Evolutionary conservation across 768 basidiomycete species (phyloP).

Genomic region (Mycena rosella): DNA sequence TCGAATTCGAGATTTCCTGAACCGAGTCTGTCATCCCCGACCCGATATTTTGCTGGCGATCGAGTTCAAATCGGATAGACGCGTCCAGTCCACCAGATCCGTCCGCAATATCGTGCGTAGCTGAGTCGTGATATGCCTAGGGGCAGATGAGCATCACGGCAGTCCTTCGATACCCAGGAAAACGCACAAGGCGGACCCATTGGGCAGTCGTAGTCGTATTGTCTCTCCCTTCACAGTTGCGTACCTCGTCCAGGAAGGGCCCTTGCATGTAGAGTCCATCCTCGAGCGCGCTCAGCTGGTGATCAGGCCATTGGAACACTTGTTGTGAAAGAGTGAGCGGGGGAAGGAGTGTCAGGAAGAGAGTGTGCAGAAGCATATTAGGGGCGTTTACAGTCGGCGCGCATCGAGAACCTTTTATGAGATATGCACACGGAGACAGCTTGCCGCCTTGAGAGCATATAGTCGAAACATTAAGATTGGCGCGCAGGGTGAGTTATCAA

Average conservation of each 20-base stretch:
- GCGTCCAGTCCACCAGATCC: conserved; percentile 43
- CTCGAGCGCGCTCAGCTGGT: conserved; percentile 17
- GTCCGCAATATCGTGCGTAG: conserved; percentile 32
- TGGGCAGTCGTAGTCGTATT: conserved; percentile 31
- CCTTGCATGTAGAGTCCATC: conserved; percentile 13
- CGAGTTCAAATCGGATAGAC: conserved; percentile 37
- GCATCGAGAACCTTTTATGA: no score
- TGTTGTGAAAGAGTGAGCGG: no score
- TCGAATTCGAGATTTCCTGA: no score
- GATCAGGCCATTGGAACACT: conserved; percentile 29
- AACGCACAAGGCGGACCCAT: conserved; percentile 36
- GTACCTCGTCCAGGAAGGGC: neutral
- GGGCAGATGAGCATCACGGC: neutral
- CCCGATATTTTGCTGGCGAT: conserved; percentile 26
- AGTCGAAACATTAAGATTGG: no score
- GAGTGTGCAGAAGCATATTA: conserved; percentile 43
- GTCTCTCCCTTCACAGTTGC: conserved; percentile 18
- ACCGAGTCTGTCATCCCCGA: no score
- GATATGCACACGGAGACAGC: no score
- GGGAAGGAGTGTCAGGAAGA: no score
- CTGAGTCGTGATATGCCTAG: conserved; percentile 39
- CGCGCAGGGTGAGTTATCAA: no score
- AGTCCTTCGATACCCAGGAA: no score
- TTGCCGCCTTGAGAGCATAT: no score
- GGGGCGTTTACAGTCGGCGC: no score